These are phyloP conservation scores for Ophiostoma fasciatum DNA, from an alignment of 2,329 filamentous ascomycete species.

Conservation along the genomic window DNA sequence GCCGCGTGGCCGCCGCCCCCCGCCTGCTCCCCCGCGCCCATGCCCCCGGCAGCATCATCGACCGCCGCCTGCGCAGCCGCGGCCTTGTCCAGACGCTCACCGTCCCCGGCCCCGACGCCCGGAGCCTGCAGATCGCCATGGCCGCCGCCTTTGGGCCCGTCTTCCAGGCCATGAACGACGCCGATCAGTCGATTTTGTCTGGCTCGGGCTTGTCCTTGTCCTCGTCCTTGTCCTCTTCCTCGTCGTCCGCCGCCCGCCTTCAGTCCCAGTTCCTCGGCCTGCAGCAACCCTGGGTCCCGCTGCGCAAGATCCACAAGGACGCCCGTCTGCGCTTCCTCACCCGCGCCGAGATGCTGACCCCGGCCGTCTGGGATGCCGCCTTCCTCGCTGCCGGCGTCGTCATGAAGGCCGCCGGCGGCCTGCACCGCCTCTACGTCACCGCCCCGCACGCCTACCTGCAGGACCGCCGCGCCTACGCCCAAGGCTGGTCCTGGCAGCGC, in stretches of 20 bases:
- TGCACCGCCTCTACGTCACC: conserved; percentile 58
- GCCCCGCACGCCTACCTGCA: conserved; percentile 63
- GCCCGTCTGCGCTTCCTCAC: conserved; percentile 56
- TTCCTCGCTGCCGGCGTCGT: conserved; percentile 57
- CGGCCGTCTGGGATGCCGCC: conserved; percentile 53
- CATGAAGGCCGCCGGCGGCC: conserved; percentile 51
- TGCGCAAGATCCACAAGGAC: conserved; percentile 63
- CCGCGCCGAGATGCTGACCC: conserved; percentile 57
- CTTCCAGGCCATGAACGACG: conserved; percentile 32
- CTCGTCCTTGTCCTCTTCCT: conserved; percentile 3
- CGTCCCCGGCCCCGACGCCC: conserved; percentile 47
- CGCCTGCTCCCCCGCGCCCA: conserved; percentile 58
- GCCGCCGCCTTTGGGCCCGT: conserved; percentile 45
- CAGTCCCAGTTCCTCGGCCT: conserved; percentile 42
- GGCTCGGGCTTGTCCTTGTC: conserved; percentile 18
- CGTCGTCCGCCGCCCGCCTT: too few relatives aligned
- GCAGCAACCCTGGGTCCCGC: conserved; percentile 54
- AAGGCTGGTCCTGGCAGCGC: conserved; percentile 56
- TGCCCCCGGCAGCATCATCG: conserved; percentile 44
- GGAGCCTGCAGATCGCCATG: conserved; percentile 52
- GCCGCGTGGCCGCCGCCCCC: too few relatives aligned
- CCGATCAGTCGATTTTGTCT: too few relatives aligned
- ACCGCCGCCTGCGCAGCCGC: conserved; percentile 58
- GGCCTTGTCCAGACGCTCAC: conserved; percentile 52
- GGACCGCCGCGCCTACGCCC: conserved; percentile 34